Base-by-base conservation (phyloP, 495 filamentous ascomycete species). In the Neurospora sp. region DNA sequence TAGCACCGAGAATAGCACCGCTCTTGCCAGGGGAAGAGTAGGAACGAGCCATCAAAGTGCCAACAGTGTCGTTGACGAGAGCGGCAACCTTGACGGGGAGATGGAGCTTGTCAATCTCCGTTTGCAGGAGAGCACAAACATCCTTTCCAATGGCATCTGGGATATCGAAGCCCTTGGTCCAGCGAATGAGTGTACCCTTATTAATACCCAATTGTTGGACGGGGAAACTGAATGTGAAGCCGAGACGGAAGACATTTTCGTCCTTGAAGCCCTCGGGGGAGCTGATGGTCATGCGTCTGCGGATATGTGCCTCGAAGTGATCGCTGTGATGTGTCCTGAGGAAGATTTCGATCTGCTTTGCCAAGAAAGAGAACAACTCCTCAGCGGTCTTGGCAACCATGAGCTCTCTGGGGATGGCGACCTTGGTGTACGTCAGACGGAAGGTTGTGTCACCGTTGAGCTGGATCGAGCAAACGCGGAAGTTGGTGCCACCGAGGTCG, bases 81-180 rank as follows among this genome's bases (percentile, higher is more conserved):
- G 96, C 96, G 5, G 95, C 92, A 68, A 99, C 96, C 72, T 90
- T 92, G 48, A 99, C 94, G 3, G 96, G 96, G 16, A 99, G 89
- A 73, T 88, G 82, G 42, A 98, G 89, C 61, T 87, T 88, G 82
- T 99, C 93, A 76, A 99, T 94, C 80, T 97, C 96, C n/a, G 84
- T 81, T 79, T 99, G 96, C 39, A 99, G 87, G 39, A 98, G 85
- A 53, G 88, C 89, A 76, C 96, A 99, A 46, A 99, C 94, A 83
- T 99, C 96, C 80, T 97, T 92, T 42, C 96, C 96, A 72, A 99
- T 82, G 0, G 95, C 91, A 80, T 98, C 96, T 22, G 88, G 87
- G 73, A 99, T 98, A 80, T 98, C 92, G 80, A 97, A 99, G 42
- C 96, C 96, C 85, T 99, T 99, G 39, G 96, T 99, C 96, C 96